Evolutionary conservation across 345 rosid genomes (phyloP), one percentile per base, ranked within the genome.

Genomic region (Tarenaya hassleriana): DNA sequence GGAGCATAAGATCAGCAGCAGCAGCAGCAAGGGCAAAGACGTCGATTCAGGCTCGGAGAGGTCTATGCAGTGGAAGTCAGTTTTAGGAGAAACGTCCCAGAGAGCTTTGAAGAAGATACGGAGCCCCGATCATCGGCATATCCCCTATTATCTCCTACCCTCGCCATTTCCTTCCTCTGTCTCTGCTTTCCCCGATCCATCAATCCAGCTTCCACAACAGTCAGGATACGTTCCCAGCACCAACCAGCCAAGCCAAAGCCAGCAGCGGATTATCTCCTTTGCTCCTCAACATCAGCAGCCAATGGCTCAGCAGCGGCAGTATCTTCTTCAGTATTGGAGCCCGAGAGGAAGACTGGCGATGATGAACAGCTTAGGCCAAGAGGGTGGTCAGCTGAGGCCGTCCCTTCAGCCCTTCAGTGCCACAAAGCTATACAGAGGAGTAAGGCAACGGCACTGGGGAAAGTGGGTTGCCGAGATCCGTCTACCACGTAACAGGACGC

Each of bases 401-500:
- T 75, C 75, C 0, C 34, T 78, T 9, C 94, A 82, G 74, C 97
- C 97, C 8, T 58, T 77, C 16, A 75, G 78, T 55, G 55, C 91
- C 7, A 86, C 94, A 1, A 90, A 82, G 72, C 84, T 90, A 19
- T 90, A 90, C 47, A 77, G 95, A 51, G 97, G 95, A 49, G 94
- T 90, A 37, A 79, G 95, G 69, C 97, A 90, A 62, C 76, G 94
- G 55, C 95, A 90, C 63, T 90, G 95, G 95, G 95, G 97, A 16
- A 90, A 90, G 80, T 90, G 97, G 95, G 95, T 86, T 8, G 95
- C 97, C 0, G 97, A 90, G 75, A 90, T 86, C 70, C 97, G 97
- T 52, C 88, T 75, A 58, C 97, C 97, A 50, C 79, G 86, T 34
- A 86, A 86, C 56, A 73, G 86, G 69, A 82, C 95, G 61, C 86